Conservation (phyloP, 2,329 filamentous ascomycete species). For the Cercospora canescens region DNA sequence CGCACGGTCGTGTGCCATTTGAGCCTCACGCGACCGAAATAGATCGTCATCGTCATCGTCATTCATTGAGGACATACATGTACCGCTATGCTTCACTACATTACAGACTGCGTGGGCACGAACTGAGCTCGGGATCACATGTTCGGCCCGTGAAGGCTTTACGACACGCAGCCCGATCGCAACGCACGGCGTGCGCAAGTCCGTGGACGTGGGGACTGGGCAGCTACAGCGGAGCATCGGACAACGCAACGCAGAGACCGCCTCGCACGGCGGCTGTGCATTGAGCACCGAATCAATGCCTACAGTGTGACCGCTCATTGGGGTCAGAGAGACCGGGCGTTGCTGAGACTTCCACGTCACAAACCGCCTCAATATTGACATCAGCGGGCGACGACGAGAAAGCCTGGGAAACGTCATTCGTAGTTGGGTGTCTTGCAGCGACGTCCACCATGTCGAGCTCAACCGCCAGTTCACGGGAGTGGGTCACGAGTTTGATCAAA, state of each 20-base stretch:
- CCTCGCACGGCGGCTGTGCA: background rate
- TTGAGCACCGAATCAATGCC: background rate
- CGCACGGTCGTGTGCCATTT: background rate
- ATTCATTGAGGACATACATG: too few relatives aligned
- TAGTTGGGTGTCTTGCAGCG: background rate
- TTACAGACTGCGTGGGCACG: background rate
- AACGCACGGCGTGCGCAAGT: background rate
- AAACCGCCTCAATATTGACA: background rate
- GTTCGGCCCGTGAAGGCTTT: background rate
- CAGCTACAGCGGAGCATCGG: background rate
- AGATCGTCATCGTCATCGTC: background rate
- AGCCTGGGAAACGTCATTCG: background rate
- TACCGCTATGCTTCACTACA: background rate
- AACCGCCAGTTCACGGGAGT: constrained; percentile 16
- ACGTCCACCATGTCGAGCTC: constrained; percentile 1
- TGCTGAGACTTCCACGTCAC: background rate
- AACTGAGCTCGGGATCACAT: background rate
- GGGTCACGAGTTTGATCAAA: constrained; percentile 31
- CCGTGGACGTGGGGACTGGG: background rate
- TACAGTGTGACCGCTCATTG: background rate
- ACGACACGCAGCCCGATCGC: background rate
- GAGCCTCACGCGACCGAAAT: background rate
- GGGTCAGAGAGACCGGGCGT: background rate
- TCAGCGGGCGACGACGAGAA: background rate
- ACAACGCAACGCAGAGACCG: background rate